Evolutionary conservation across 805 yeast species (phyloP), one percentile per base, ranked within the genome.

Genomic region (Jamesozyma lodderae): DNA sequence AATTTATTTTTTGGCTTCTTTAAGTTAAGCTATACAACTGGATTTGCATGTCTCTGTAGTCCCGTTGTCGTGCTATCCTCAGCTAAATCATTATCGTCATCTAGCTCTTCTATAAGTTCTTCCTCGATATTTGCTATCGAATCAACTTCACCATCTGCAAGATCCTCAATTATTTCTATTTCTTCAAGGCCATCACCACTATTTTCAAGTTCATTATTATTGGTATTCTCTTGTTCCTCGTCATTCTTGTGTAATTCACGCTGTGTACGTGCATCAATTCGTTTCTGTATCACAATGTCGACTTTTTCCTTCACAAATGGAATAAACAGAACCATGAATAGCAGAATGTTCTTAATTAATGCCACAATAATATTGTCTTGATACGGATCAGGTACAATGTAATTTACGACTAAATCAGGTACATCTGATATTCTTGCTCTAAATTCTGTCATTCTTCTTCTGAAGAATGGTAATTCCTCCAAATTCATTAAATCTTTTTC

Each of bases 311-410:
- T 42, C 8, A 44, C 32, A 9, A 38, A 41, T 15, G 62, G 62
- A 2, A 53, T 7, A 10, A 55, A 35, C 15, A 54, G 36, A 4
- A 53, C 23, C 14, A 52, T 21, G 33, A 52, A 56, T 9, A 55
- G 46, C 4, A 41, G 21, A 7, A 46, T 27, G 43, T 53, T 52
- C 42, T 53, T 56, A 21, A 45, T 11, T 13, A 51, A 19, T 23
- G 47, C 51, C 17, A 37, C 22, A 2, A 44, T 13, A n/a, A 45
- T 28, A 38, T 37, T 41, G 37, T 52, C 55, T 9, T 34, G 34
- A 19, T 30, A 18, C 21, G 53, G 53, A 31, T 52, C 39, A 15
- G 60, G 53, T 10, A 51, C 51, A 34, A 57, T 31, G 21, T 40
- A 29, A 13, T 51, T 42, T 28, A 47, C 9, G n/a, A 32, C 10